Evolutionary conservation across 441 rosid species (phyloP), one percentile per base, ranked within the genome.

Genomic region (Capsella rubella): DNA sequence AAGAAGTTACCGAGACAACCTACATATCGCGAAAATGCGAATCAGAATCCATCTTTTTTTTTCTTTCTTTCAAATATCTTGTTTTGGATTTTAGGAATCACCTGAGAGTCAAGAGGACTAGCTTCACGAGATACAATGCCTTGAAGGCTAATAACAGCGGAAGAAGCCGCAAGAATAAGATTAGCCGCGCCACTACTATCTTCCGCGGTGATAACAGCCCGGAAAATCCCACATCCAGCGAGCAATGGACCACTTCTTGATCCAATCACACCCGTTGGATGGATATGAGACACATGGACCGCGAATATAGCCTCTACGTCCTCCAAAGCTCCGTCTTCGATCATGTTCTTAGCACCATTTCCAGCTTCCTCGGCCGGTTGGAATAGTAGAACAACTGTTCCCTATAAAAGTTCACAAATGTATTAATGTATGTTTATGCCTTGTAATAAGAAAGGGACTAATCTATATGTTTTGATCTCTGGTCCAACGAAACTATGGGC

Each of bases 291-390:
- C 6, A 94, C 97, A 34, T 94, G 98, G 46, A 84, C 83, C 0
- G 92, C 96, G 47, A 94, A 94, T 54, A 91, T 91, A 69, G 95
- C 93, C 47, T 90, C 91, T 9, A 94, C 87, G 53, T 88, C 78
- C 3, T 87, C 95, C 3, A 91, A 76, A 0, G 90, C 96, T 2
- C 90, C 92, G 6, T 91, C 97, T 69, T 71, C 85, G 0, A 94
- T 91, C 95, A 94, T 90, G 46, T 80, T 58, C 58, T 90, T 94
- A 7, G 97, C 98, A 14, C 98, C 98, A 32, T 91, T 91, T 15
- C 98, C 98, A 11, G 96, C 98, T 87, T 93, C 98, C 82, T 93
- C 98, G 4, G 98, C 97, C 2, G 98, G 97, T 68, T 93, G 98
- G 65, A 93, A 93, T 12, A 93, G 42, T 50, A 93, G 52, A 39